These are phyloP conservation scores for Leptodermis oblonga DNA, from an alignment of 257 asterid species.

Conservation along the genomic window DNA sequence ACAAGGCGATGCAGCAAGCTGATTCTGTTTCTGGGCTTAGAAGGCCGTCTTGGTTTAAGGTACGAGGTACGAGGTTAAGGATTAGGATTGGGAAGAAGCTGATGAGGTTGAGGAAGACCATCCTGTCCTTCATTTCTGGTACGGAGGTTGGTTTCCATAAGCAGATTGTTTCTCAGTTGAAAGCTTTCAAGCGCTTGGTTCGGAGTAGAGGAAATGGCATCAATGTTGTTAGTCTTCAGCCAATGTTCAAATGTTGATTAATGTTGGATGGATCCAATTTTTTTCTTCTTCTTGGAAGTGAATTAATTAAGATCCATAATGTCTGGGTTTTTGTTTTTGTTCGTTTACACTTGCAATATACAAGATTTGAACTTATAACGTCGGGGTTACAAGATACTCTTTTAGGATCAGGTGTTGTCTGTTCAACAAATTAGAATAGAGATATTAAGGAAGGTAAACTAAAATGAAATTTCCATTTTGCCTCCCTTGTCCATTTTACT, in stretches of 20 bases:
- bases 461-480: too few species aligned
- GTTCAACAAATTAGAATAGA: too few species aligned
- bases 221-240: conserved; percentile 19
- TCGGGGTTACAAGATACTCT: too few species aligned
- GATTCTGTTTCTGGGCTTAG: conserved; percentile 28
- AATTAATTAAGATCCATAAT: too few species aligned
- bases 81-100: conserved; percentile 57
- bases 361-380: too few species aligned
- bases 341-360: too few species aligned
- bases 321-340: too few species aligned
- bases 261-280: neutral
- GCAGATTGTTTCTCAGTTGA: conserved; percentile 39
- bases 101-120: conserved; percentile 45
- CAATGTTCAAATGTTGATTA: neutral
- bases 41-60: conserved; percentile 58
- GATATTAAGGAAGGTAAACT: too few species aligned
- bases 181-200: conserved; percentile 52
- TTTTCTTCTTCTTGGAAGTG: neutral
- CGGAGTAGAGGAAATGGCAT: conserved; percentile 21
- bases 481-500: too few species aligned
- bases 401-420: too few species aligned
- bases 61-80: conserved; percentile 52
- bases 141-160: conserved; percentile 35
- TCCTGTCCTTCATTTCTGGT: conserved; percentile 35
- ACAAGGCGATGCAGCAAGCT: conserved; percentile 52